Percentiles rank a stretch among this genome's conserved stretches.
Conservation (phyloP, 139 green algal species). For the Chlorokybus atmophyticus region DNA sequence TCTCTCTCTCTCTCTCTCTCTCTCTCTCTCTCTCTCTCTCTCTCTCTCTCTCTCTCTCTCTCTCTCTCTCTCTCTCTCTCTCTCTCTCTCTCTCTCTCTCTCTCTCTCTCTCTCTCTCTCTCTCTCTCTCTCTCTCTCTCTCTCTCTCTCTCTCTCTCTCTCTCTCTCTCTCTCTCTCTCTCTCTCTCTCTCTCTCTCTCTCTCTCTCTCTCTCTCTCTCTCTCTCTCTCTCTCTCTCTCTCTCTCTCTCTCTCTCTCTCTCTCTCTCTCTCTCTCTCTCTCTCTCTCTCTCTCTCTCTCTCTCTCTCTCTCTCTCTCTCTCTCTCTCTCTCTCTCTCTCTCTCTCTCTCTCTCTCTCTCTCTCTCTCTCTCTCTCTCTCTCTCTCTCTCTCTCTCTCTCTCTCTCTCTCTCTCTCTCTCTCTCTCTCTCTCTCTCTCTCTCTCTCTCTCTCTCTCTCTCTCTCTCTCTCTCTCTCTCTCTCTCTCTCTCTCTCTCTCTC, state of each 20-base stretch:
- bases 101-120: not conserved
- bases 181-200: conserved; percentile 3
- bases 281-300: too few species aligned
- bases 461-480: conserved; percentile 3
- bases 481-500: conserved; percentile 3
- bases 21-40: conserved; percentile 2
- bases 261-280: too few species aligned
- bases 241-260: conserved; percentile 17
- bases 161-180: conserved; percentile 3
- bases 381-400: conserved; percentile 3
- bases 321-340: not conserved
- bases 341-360: conserved; percentile 3
- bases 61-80: conserved; percentile 3
- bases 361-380: conserved; percentile 3
- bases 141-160: not conserved
- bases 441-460: conserved; percentile 1
- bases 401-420: conserved; percentile 3
- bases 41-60: not conserved
- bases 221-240: not conserved
- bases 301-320: not conserved
- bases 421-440: not conserved
- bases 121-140: not conserved
- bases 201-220: conserved; percentile 1
- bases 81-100: conserved; percentile 3
- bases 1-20: conserved; percentile 1